Conservation (phyloP, 768 basidiomycete genomes). For the Mycena olivaceomarginata region DNA sequence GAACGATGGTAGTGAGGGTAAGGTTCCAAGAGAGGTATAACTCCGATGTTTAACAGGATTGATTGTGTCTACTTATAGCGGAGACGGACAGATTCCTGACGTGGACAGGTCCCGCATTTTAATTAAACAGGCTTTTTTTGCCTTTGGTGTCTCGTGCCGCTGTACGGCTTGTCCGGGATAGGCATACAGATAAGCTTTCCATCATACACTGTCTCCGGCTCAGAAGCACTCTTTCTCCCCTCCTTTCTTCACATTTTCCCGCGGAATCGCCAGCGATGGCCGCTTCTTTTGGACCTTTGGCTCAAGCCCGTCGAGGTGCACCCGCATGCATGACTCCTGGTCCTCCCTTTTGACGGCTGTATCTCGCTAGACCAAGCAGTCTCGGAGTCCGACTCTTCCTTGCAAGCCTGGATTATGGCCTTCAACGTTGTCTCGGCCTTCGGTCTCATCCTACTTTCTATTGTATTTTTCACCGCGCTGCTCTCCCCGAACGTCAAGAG, state of each 20-base stretch:
- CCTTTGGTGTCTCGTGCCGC: not conserved
- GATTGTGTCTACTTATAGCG: slow-evolving; percentile 23
- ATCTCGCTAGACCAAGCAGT: not conserved
- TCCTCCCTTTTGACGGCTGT: too few relatives aligned
- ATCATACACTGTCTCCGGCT: not conserved
- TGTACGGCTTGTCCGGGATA: not conserved
- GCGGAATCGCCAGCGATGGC: slow-evolving; percentile 6
- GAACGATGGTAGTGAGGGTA: not conserved
- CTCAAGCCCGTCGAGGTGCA: not conserved
- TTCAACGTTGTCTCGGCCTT: slow-evolving; percentile 26
- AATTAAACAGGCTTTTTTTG: slow-evolving; percentile 15
- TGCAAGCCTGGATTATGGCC: slow-evolving; percentile 14
- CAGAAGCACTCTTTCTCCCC: not conserved
- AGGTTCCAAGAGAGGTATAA: not conserved
- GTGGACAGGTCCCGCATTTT: not conserved
- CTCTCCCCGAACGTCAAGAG: slow-evolving; percentile 28
- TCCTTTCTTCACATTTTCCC: not conserved
- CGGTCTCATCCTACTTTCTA: slow-evolving; percentile 29
- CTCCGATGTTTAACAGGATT: not conserved
- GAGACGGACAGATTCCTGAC: not conserved
- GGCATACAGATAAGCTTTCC: not conserved
- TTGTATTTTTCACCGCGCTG: slow-evolving; percentile 24
- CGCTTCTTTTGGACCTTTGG: not conserved
- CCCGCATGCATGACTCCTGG: too few relatives aligned
- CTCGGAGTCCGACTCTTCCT: not conserved